Evolutionary conservation across 2,329 filamentous ascomycete genomes (phyloP).

Genomic region (Arachnomyces sp.): DNA sequence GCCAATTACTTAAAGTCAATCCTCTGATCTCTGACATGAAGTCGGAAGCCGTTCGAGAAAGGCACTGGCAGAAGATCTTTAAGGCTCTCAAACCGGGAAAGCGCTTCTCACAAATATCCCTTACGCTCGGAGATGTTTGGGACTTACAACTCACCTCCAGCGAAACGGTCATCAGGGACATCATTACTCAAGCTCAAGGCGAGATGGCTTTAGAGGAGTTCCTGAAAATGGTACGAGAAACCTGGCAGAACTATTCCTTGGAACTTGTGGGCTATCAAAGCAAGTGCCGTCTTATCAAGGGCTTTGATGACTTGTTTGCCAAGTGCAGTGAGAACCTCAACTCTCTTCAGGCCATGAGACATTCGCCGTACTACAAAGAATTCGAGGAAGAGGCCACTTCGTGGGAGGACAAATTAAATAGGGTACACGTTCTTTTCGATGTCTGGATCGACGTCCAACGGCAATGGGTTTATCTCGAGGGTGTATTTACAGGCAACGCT

Average conservation of each 20-base stretch:
- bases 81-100: slow-evolving; percentile 89
- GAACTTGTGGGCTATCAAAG: slow-evolving; percentile 97
- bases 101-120: slow-evolving; percentile 85
- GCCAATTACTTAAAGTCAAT: slow-evolving; percentile 86
- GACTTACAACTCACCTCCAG: slow-evolving; percentile 85
- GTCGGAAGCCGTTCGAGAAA: slow-evolving; percentile 89
- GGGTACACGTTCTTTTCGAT: slow-evolving; percentile 94
- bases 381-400: slow-evolving; percentile 95
- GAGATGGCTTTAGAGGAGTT: slow-evolving; percentile 99
- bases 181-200: slow-evolving; percentile 90
- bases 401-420: slow-evolving; percentile 97
- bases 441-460: slow-evolving; percentile 99
- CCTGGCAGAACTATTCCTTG: slow-evolving; percentile 89
- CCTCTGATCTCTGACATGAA: slow-evolving; percentile 81
- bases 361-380: slow-evolving; percentile 98
- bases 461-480: slow-evolving; percentile 98
- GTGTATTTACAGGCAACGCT: slow-evolving; percentile 95
- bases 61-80: slow-evolving; percentile 97
- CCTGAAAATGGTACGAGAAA: slow-evolving; percentile 89
- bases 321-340: slow-evolving; percentile 98
- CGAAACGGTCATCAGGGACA: slow-evolving; percentile 80
- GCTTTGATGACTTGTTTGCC: slow-evolving; percentile 96
- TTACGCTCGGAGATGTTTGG: slow-evolving; percentile 98
- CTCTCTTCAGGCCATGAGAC: slow-evolving; percentile 95
- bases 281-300: slow-evolving; percentile 93